Conservation (phyloP, 805 yeast genomes). For the Metschnikowia noctiluminum region DNA sequence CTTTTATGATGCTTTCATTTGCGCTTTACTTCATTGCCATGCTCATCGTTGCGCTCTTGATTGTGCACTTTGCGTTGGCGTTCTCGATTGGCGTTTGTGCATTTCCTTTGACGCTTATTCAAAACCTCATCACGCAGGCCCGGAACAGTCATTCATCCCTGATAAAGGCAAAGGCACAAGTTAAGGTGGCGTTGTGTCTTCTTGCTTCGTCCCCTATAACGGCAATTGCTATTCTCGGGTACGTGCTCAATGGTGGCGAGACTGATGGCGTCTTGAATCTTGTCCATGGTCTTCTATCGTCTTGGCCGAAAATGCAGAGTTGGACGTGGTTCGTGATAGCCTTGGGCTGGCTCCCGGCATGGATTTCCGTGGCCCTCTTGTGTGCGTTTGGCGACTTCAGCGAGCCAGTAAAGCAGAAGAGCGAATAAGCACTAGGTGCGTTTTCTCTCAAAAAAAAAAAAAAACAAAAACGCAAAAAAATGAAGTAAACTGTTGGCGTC, state of each 20-base stretch:
- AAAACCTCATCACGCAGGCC: constrained; percentile 26
- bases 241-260: constrained; percentile 23
- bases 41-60: constrained; percentile 66
- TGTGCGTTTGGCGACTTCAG: constrained; percentile 30
- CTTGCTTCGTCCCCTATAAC: constrained; percentile 52
- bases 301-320: constrained; percentile 67
- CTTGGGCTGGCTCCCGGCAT: constrained; percentile 79
- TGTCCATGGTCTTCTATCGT: constrained; percentile 51
- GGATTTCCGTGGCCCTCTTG: constrained; percentile 47
- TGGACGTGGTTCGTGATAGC: constrained; percentile 83
- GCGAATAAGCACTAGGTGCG: not conserved
- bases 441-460: too few relatives aligned
- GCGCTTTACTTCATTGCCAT: constrained; percentile 58
- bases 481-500: too few relatives aligned
- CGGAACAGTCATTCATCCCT: constrained; percentile 3
- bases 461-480: too few relatives aligned
- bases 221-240: constrained; percentile 24
- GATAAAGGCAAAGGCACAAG: constrained; percentile 21
- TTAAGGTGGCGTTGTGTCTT: constrained; percentile 36
- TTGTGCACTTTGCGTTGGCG: constrained; percentile 82
- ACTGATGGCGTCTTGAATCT: constrained; percentile 37
- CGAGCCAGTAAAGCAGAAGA: constrained; percentile 4
- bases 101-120: constrained; percentile 69
- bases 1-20: constrained; percentile 40
- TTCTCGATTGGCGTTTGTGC: constrained; percentile 65